Evolutionary conservation across 1,139 yeast species (phyloP).

Genomic region (Hyphopichia buzzinii): DNA sequence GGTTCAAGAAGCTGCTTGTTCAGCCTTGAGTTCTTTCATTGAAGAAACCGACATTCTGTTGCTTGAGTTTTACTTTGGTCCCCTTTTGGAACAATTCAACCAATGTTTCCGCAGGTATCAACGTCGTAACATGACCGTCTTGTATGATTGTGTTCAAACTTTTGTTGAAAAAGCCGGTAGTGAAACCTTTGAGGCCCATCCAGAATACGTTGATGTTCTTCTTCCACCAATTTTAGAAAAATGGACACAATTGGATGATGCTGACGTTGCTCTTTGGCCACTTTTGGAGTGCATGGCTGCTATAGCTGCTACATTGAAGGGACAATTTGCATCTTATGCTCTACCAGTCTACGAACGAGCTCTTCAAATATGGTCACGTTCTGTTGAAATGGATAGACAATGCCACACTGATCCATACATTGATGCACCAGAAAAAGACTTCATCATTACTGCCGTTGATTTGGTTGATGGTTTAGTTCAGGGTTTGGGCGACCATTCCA

Average conservation of each 20-base stretch:
- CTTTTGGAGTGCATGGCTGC: slow-evolving; percentile 89
- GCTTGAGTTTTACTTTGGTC: slow-evolving; percentile 47
- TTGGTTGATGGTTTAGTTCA: slow-evolving; percentile 89
- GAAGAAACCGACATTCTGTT: slow-evolving; percentile 72
- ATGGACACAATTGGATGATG: slow-evolving; percentile 74
- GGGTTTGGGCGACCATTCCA: slow-evolving; percentile 70
- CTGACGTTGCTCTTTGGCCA: slow-evolving; percentile 87
- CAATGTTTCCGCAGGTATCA: slow-evolving; percentile 76
- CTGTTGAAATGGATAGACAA: slow-evolving; percentile 65
- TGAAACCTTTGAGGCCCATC: slow-evolving; percentile 51
- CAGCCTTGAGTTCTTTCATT: slow-evolving; percentile 78
- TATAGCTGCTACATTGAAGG: slow-evolving; percentile 84
- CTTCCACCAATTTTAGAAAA: slow-evolving; percentile 79
- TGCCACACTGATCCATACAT: slow-evolving; percentile 65
- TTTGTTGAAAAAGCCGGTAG: slow-evolving; percentile 74
- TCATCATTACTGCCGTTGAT: slow-evolving; percentile 84
- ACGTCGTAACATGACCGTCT: slow-evolving; percentile 72
- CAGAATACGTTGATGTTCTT: slow-evolving; percentile 56
- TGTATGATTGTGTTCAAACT: slow-evolving; percentile 92
- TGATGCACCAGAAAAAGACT: slow-evolving; percentile 87
- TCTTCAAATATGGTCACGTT: slow-evolving; percentile 61
- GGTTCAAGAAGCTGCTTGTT: slow-evolving; percentile 93
- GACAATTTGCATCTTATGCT: slow-evolving; percentile 85
- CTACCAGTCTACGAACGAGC: slow-evolving; percentile 85
- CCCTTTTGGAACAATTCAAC: slow-evolving; percentile 67